A percentile compares a stretch with the other conserved stretches of the same genome.
Evolutionary conservation across 2,329 filamentous ascomycete genomes (phyloP).

Genomic region (Beauveria sp.): DNA sequence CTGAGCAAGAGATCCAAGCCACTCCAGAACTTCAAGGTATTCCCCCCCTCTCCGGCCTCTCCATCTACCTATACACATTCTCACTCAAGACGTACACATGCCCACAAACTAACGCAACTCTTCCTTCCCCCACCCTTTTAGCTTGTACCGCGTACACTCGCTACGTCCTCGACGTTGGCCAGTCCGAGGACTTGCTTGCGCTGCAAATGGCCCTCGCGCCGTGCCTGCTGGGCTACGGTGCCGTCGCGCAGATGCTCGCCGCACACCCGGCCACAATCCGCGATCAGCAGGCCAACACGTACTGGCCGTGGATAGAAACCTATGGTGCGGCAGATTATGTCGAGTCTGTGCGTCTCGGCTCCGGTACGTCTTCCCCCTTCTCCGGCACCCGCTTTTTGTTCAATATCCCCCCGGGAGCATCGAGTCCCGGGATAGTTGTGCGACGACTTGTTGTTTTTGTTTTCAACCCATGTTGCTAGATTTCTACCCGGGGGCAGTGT

Average conservation of each 20-base stretch:
- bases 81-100: too few species aligned
- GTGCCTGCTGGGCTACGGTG: slow-evolving; percentile 82
- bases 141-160: slow-evolving; percentile 77
- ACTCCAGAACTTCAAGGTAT: slow-evolving; percentile 68
- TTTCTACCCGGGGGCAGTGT: too few species aligned
- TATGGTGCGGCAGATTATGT: slow-evolving; percentile 77
- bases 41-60: slow-evolving; percentile 1
- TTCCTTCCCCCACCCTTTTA: slow-evolving; percentile 14
- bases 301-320: slow-evolving; percentile 88
- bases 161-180: slow-evolving; percentile 83
- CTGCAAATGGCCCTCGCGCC: slow-evolving; percentile 79
- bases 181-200: slow-evolving; percentile 80
- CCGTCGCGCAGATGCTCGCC: slow-evolving; percentile 65
- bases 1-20: slow-evolving; percentile 61
- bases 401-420: neutral
- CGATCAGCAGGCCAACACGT: slow-evolving; percentile 54
- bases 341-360: slow-evolving; percentile 62
- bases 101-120: slow-evolving; percentile 1
- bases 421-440: neutral
- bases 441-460: neutral
- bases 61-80: neutral
- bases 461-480: too few species aligned
- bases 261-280: slow-evolving; percentile 52
- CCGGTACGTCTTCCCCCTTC: slow-evolving; percentile 42
- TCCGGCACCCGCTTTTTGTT: neutral